phyloP scores from a whole-genome alignment of 805 yeast genomes.

The Starmerella sp. region DNA sequence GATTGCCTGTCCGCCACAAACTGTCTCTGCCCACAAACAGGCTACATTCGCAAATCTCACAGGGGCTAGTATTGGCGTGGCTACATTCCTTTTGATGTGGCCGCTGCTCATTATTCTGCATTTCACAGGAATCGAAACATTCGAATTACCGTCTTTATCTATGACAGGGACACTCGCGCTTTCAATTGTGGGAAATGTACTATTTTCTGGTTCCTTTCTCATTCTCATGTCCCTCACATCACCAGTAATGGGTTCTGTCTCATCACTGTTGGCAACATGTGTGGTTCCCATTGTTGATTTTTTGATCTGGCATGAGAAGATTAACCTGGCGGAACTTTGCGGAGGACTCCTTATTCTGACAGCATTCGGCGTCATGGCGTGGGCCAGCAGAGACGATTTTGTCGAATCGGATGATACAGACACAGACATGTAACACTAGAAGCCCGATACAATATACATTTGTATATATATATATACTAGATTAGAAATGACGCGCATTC shows the following conservation, averaged over 20 bases:
- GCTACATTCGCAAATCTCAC: conserved; percentile 70
- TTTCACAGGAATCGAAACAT: conserved; percentile 44
- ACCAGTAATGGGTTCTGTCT: conserved; percentile 64
- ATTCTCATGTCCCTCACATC: conserved; percentile 73
- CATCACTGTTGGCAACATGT: conserved; percentile 63
- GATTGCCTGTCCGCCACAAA: conserved; percentile 60
- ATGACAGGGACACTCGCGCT: conserved; percentile 38
- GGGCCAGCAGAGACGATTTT: conserved; percentile 28
- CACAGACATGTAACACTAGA: background rate
- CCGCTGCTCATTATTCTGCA: conserved; percentile 40
- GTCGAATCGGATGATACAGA: conserved; percentile 28
- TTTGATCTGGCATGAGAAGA: conserved; percentile 47
- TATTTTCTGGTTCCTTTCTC: conserved; percentile 61
- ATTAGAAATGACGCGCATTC: background rate
- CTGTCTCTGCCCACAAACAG: conserved; percentile 54
- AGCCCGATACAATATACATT: background rate
- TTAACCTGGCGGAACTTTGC: conserved; percentile 45
- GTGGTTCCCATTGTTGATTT: conserved; percentile 71
- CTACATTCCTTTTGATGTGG: conserved; percentile 43
- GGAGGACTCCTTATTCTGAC: conserved; percentile 61
- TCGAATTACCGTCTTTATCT: conserved; percentile 39
- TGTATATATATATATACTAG: background rate
- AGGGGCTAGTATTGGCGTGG: conserved; percentile 55
- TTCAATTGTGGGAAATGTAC: conserved; percentile 52
- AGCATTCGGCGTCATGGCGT: conserved; percentile 51